phyloP scores from a whole-genome alignment of 1,284 basidiomycete genomes.

The Ceratobasidium sp. region DNA sequence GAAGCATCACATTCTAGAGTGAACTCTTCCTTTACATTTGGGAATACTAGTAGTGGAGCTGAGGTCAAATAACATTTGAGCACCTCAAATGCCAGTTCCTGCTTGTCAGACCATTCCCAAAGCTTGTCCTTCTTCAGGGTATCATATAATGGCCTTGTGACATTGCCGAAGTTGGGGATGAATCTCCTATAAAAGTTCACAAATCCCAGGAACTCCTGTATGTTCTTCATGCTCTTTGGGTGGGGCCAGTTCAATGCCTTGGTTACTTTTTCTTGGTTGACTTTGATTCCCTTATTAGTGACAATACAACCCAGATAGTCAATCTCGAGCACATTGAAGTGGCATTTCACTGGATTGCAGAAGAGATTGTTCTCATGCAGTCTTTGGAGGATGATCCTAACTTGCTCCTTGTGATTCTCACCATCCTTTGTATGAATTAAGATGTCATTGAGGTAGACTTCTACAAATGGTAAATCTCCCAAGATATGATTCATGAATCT shows the following conservation, averaged over 20 bases:
- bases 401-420: background rate
- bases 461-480: background rate
- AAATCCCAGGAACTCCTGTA: no score
- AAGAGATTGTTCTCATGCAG: background rate
- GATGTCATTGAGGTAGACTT: background rate
- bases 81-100: no score
- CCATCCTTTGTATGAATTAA: background rate
- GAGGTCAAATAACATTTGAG: no score
- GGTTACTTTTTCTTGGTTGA: background rate
- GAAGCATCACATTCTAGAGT: no score
- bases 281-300: background rate
- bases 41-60: no score
- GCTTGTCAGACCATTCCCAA: no score
- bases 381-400: background rate
- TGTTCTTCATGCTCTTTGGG: no score
- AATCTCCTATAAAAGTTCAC: no score
- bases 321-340: background rate
- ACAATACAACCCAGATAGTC: background rate
- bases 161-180: no score
- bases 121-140: no score
- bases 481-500: conserved; percentile 30
- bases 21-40: no score
- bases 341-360: background rate
- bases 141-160: no score
- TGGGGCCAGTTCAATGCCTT: background rate